A percentile compares a stretch with the other conserved stretches of the same genome.
phyloP scores from a whole-genome alignment of 2,329 filamentous ascomycete species.

The Septoria petroselini region DNA sequence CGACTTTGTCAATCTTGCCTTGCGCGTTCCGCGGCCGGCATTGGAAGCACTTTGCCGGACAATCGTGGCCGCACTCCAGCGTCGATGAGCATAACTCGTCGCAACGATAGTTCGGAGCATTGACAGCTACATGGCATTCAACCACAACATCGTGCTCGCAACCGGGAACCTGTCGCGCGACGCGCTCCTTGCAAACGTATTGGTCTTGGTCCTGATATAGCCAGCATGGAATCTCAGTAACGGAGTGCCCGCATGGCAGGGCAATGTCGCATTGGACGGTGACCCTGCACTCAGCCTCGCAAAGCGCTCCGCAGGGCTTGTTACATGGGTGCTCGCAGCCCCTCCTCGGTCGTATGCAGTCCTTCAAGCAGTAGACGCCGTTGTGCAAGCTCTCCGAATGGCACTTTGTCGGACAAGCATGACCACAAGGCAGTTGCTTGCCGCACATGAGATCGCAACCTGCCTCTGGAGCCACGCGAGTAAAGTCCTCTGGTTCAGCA shows the following conservation, averaged over 20 bases:
- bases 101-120: constrained; percentile 47
- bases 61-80: constrained; percentile 59
- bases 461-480: constrained; percentile 56
- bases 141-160: constrained; percentile 56
- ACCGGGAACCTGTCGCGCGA: constrained; percentile 50
- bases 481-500: constrained; percentile 57
- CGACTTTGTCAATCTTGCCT: constrained; percentile 30
- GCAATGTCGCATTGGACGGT: constrained; percentile 32
- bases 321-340: constrained; percentile 46
- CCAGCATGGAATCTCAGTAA: constrained; percentile 29
- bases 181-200: constrained; percentile 50
- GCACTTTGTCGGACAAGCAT: constrained; percentile 46
- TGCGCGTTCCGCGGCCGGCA: constrained; percentile 47
- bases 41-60: constrained; percentile 47
- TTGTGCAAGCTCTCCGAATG: constrained; percentile 46
- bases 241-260: constrained; percentile 35
- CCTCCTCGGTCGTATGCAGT: constrained; percentile 39
- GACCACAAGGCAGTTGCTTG: constrained; percentile 45
- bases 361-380: constrained; percentile 42
- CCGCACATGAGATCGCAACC: constrained; percentile 56
- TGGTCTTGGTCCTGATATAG: constrained; percentile 43
- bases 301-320: constrained; percentile 43
- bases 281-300: constrained; percentile 38
- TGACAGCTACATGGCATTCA: constrained; percentile 52
- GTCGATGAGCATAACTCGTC: constrained; percentile 44